These are phyloP conservation scores for Rhodomyrtus psidioides DNA, from an alignment of 441 rosid genomes.

Conservation along the genomic window DNA sequence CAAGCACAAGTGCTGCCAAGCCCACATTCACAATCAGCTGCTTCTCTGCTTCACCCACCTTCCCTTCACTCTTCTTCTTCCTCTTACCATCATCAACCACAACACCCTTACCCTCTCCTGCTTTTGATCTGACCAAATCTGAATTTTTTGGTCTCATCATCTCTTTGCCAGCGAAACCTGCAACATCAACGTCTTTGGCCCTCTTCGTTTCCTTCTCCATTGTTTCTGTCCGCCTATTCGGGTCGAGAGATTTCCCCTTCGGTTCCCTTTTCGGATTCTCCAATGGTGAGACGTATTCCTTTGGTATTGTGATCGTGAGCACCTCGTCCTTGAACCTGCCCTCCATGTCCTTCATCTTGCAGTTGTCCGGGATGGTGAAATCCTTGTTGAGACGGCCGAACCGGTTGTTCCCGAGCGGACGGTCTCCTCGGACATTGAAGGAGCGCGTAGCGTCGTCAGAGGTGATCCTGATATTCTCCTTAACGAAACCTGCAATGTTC, in stretches of 20 bases:
- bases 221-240: background rate
- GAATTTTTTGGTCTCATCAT: background rate
- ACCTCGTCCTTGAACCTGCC: background rate
- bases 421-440: background rate
- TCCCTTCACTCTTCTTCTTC: background rate
- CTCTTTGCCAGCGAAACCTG: background rate
- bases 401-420: background rate
- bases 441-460: background rate
- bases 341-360: background rate
- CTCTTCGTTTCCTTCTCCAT: background rate
- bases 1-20: background rate
- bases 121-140: background rate
- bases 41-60: background rate
- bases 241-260: background rate
- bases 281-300: background rate
- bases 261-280: background rate
- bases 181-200: background rate
- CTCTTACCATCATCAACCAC: background rate
- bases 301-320: background rate
- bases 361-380: background rate
- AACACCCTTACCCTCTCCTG: background rate
- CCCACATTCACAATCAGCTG: background rate
- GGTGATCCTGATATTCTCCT: background rate
- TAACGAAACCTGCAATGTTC: background rate
- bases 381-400: background rate